A percentile compares a stretch with the other conserved stretches of the same genome.
phyloP scores from a whole-genome alignment of 768 basidiomycete species.

The Tephrocybe sp. region DNA sequence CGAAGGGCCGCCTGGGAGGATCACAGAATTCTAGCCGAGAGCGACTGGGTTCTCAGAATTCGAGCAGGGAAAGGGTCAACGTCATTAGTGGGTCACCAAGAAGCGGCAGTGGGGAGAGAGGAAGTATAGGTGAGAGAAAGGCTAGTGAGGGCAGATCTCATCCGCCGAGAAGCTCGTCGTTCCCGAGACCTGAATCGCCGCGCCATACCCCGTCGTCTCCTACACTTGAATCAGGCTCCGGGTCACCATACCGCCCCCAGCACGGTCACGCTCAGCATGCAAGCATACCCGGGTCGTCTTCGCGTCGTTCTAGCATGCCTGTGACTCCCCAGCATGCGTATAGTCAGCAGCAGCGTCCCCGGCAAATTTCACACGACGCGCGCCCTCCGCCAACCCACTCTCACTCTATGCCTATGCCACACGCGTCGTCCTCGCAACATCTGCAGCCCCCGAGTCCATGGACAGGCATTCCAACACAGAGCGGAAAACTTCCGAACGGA shows the following conservation, averaged over 20 bases:
- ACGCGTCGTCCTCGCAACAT: slow-evolving; percentile 23
- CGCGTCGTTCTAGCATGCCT: slow-evolving; percentile 25
- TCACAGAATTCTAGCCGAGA: slow-evolving; percentile 33
- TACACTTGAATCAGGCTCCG: neutral
- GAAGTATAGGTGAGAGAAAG: neutral
- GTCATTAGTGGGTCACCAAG: slow-evolving; percentile 13
- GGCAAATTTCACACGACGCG: slow-evolving; percentile 12
- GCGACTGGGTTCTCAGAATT: slow-evolving; percentile 23
- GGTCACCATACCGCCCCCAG: slow-evolving; percentile 18
- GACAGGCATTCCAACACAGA: slow-evolving; percentile 41
- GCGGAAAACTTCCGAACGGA: slow-evolving; percentile 24
- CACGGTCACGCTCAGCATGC: slow-evolving; percentile 12
- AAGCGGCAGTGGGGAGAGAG: slow-evolving; percentile 10
- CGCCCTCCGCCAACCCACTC: slow-evolving; percentile 22
- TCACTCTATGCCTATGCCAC: slow-evolving; percentile 27
- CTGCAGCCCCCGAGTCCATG: slow-evolving; percentile 38
- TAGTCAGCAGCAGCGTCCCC: slow-evolving; percentile 9
- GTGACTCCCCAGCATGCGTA: slow-evolving; percentile 10
- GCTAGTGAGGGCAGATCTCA: slow-evolving; percentile 2
- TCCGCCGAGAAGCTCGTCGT: slow-evolving; percentile 25
- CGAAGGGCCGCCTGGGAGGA: slow-evolving; percentile 30
- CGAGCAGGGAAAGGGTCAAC: slow-evolving; percentile 25
- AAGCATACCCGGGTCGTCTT: slow-evolving; percentile 8
- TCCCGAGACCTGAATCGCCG: slow-evolving; percentile 18
- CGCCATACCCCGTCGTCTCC: slow-evolving; percentile 21